Evolutionary conservation across 148 eudicot genomes (phyloP).

Genomic region (Chenopodium berlandieri): DNA sequence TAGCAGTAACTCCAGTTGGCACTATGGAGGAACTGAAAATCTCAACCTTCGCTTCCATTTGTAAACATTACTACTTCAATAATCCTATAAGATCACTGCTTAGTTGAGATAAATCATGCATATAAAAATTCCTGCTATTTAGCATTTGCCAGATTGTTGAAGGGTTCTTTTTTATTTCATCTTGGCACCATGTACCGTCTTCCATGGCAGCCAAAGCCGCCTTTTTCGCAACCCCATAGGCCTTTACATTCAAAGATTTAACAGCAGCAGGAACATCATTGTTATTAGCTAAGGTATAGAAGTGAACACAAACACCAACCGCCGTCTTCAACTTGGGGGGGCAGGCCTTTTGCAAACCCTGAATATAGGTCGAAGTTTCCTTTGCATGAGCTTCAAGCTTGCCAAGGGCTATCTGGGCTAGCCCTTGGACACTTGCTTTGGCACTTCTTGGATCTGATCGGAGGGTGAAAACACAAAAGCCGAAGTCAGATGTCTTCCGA

Average conservation of each 20-base stretch:
- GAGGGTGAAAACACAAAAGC: constrained; percentile 25
- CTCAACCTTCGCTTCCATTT: not conserved
- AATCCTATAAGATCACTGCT: constrained; percentile 24
- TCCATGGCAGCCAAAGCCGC: constrained; percentile 7
- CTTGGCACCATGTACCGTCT: constrained; percentile 22
- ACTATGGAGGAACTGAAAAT: not conserved
- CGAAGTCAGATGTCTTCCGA: constrained; percentile 18
- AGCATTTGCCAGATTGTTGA: constrained; percentile 16
- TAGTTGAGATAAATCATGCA: constrained; percentile 26
- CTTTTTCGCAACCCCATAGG: constrained; percentile 12
- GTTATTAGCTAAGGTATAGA: constrained; percentile 2
- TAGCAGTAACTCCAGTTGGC: not conserved
- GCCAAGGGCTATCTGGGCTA: constrained; percentile 21
- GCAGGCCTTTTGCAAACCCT: not conserved
- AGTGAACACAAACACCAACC: constrained; percentile 2
- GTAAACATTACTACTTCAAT: not conserved
- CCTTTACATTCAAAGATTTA: constrained; percentile 5
- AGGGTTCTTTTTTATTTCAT: constrained; percentile 7
- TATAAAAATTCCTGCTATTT: not conserved
- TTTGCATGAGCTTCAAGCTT: constrained; percentile 9
- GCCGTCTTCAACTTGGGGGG: not conserved
- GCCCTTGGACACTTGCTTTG: not conserved
- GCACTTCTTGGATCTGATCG: constrained; percentile 24
- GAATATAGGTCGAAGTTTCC: constrained; percentile 12
- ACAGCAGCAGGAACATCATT: constrained; percentile 17